Conservation (phyloP, 2,329 filamentous ascomycete species). For the Trichoderma afroharzianum region DNA sequence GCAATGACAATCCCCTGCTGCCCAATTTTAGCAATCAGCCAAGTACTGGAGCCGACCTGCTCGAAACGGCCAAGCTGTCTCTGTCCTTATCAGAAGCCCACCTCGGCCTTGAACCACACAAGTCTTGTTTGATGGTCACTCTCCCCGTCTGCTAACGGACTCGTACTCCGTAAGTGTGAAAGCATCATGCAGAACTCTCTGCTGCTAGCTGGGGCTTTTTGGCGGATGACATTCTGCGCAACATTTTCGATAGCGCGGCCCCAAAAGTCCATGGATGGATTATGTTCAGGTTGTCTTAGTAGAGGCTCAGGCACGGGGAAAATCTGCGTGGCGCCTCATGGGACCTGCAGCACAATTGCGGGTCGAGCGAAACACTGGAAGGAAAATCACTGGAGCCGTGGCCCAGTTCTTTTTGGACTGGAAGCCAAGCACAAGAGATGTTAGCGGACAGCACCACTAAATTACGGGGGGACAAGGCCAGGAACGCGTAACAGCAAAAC, state of each 20-base stretch:
- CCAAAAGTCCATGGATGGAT: background rate
- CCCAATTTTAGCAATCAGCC: background rate
- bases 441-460: background rate
- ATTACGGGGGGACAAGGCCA: background rate
- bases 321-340: slow-evolving; percentile 3
- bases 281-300: background rate
- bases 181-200: background rate
- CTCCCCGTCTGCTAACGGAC: background rate
- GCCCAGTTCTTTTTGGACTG: background rate
- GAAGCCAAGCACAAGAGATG: background rate
- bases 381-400: background rate
- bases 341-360: slow-evolving; percentile 1
- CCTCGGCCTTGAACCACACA: background rate
- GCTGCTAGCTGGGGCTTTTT: background rate
- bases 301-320: background rate
- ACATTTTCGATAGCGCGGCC: slow-evolving; percentile 7
- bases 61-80: background rate
- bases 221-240: slow-evolving; percentile 1
- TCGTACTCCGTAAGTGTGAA: background rate
- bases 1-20: background rate
- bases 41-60: background rate
- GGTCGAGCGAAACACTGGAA: background rate
- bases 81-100: background rate
- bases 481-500: background rate
- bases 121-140: background rate